phyloP scores from a whole-genome alignment of 163 green algal genomes.

The Prototheca stagnorum region DNA sequence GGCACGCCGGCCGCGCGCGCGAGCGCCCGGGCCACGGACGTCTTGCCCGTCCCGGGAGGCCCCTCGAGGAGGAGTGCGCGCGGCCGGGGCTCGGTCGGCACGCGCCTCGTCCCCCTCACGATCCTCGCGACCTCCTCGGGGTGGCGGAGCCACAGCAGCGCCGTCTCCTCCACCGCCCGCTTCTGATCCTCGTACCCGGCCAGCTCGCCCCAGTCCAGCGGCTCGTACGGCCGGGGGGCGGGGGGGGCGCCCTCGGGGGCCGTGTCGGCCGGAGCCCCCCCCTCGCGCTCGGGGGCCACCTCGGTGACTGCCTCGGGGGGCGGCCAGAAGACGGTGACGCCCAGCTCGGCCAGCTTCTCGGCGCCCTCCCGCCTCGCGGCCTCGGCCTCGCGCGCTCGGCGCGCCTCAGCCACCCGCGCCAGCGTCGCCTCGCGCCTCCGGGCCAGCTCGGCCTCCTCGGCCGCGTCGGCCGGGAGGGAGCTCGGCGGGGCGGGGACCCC shows the following conservation, averaged over 20 bases:
- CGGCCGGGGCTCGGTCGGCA: slow-evolving; percentile 36
- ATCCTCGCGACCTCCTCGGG: slow-evolving; percentile 51
- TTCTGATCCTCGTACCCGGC: slow-evolving; percentile 78
- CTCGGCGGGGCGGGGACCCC: too few species aligned
- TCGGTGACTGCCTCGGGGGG: too few species aligned
- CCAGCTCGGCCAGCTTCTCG: too few species aligned
- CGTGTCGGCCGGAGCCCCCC: too few species aligned
- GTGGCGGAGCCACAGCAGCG: slow-evolving; percentile 69
- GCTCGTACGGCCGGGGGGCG: not conserved
- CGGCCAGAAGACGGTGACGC: too few species aligned
- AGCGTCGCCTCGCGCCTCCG: too few species aligned
- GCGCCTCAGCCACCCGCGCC: too few species aligned
- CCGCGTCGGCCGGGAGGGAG: too few species aligned
- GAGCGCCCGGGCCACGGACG: slow-evolving; percentile 45
- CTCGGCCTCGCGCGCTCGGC: too few species aligned
- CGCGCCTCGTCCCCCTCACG: slow-evolving; percentile 36
- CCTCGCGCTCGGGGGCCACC: too few species aligned
- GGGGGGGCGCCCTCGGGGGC: not conserved
- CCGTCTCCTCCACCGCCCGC: slow-evolving; percentile 66
- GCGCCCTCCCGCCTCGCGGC: too few species aligned
- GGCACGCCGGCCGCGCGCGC: slow-evolving; percentile 42
- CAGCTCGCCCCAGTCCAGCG: slow-evolving; percentile 6
- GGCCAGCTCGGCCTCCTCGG: too few species aligned
- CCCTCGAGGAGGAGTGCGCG: slow-evolving; percentile 83
- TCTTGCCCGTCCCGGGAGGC: slow-evolving; percentile 73